Base-by-base conservation (phyloP, 805 yeast genomes). In the Zygosaccharomyces rouxii region DNA sequence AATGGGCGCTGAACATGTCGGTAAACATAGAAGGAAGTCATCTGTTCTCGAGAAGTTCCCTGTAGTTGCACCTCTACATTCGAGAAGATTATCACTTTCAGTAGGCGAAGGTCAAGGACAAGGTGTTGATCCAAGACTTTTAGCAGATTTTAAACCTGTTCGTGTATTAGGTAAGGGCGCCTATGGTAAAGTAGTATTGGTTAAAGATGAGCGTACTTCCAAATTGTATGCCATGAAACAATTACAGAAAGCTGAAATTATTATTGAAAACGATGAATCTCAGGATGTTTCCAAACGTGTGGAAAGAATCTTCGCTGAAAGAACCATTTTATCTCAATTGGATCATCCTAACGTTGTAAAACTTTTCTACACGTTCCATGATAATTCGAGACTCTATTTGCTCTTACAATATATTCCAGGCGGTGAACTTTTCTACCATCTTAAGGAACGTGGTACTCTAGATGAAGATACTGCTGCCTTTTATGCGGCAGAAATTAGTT, bases 161-260 rank as follows among this genome's bases (percentile, higher is more conserved):
- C 84, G 80, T 55, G 94, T 88, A 0, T 71, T 89, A 5, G 97
- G 97, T 0, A 78, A 82, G 44, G 97, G 97, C 3, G 89, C 96
- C 2, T 89, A 86, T 56, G 96, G 97, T 3, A 88, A 86, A 62
- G 97, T 89, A 2, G 69, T 86, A 7, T 69, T 89, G 19, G 96
- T 89, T 1, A 78, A 80, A 43, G 89, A 89, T 60, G 71, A 65
- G 45, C 53, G 68, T 19, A 78, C 86, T 0, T 83, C 83, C 0
- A 77, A 77, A 55, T 67, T 89, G 9, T 89, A 78, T 67, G 97
- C 97, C 0, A 94, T 87, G 73, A 89, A 89, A 62, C 95, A 89
- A 57, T 70, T 89, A 53, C 80, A 81, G 56, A 89, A 89, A 64
- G 95, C 96, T 0, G 79, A 87, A 22, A 82, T 89, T 63, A 73